Evolutionary conservation across 2,329 filamentous ascomycete genomes (phyloP), one percentile per base, ranked within the genome.

Genomic region (Colletotrichum australisinense): DNA sequence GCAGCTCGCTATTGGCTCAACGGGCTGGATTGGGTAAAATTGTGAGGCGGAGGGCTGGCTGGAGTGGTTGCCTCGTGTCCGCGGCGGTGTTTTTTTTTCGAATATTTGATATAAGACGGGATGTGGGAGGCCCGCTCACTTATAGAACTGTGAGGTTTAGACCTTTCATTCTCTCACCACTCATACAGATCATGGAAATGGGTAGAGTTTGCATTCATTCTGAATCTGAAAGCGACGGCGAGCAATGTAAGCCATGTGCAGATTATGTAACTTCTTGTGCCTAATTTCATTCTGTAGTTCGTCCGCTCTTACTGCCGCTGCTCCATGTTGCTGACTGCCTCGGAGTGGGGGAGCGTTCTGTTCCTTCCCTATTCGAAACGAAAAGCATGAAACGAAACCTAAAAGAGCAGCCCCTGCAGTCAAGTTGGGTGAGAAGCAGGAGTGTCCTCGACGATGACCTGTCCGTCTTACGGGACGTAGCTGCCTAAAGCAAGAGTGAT

Each of bases 341-440:
- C 9, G 26, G 49, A 68, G 57, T 68, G 64, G 64, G 55, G 55
- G 57, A 63, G 30, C n/a, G 14, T 28, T 16, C 8, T 9, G 16
- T 35, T 24, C 59, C 35, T 64, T 59, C 38, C 52, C 65, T 26
- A 55, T 59, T 63, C 46, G 58, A 63, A 52, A 58, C 30, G 16
- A 9, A 22, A 52, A 64, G 5, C 53, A 60, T 64, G 28, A 28
- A 49, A 58, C 30, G 66, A 69, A 59, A 26, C 53, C 69, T 24
- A 62, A 63, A 68, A 24, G 35, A 72, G 69, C 26, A 30, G 22
- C 57, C 63, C 64, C 64, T 72, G 69, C 69, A 68, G 32, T 30
- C 7, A 42, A 30, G 26, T 19, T 14, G 24, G 38, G 57, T 49
- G 2, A 35, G n/a, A 35, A 26, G 2, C 35, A 55, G 58, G 58